These are phyloP conservation scores for Takakia lepidozioides DNA, from an alignment of 225 moss, liverwort and hornwort species.

Conservation along the genomic window DNA sequence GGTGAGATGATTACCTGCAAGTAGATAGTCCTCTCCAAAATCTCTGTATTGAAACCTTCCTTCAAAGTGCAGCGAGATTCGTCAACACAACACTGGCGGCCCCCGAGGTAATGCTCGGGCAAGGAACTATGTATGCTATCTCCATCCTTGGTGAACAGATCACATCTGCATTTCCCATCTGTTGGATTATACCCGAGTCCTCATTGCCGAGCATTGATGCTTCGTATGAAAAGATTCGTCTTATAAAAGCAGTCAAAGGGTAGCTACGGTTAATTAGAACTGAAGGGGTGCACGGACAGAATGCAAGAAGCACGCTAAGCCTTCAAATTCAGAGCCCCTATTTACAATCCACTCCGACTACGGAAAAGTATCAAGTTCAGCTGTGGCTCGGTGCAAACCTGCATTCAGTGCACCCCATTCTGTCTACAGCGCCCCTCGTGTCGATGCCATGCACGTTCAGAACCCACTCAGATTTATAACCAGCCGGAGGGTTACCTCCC, in stretches of 20 bases:
- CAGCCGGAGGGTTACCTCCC: background rate
- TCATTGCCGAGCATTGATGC: too few species aligned
- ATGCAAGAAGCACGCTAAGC: background rate
- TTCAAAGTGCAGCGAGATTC: background rate
- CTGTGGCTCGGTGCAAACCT: background rate
- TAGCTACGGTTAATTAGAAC: background rate
- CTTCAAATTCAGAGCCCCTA: background rate
- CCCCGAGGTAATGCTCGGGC: background rate
- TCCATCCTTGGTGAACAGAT: background rate
- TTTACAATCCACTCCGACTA: too few species aligned
- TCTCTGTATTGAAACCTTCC: background rate
- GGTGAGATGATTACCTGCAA: background rate
- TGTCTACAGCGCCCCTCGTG: constrained; percentile 1
- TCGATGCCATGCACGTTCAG: constrained; percentile 9
- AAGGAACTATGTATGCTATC: background rate
- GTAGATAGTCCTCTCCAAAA: background rate
- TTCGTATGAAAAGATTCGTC: background rate
- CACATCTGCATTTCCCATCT: constrained; percentile 5
- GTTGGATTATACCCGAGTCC: too few species aligned
- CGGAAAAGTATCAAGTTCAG: background rate
- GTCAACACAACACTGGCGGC: background rate
- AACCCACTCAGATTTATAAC: background rate
- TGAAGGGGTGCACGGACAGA: background rate
- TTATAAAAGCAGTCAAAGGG: background rate
- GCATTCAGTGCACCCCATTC: constrained; percentile 8